phyloP scores from a whole-genome alignment of 1,284 basidiomycete genomes.

The Ceratobasidium sp. region DNA sequence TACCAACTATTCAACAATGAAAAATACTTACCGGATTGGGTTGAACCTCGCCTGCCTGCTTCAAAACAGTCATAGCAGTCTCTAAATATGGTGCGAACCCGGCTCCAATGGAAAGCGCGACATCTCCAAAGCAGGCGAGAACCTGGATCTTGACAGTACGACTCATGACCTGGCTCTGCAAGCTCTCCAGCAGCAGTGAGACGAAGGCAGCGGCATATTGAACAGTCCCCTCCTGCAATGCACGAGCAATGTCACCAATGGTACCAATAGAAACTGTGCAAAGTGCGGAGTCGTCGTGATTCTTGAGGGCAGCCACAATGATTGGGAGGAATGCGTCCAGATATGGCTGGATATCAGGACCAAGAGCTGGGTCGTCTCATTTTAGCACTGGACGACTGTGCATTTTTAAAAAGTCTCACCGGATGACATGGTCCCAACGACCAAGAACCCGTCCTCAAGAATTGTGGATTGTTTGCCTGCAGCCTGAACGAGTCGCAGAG shows the following conservation, averaged over 20 bases:
- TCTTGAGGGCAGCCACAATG: constrained; percentile 88
- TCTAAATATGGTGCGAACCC: constrained; percentile 89
- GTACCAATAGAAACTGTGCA: constrained; percentile 96
- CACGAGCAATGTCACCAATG: constrained; percentile 94
- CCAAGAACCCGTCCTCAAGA: constrained; percentile 96
- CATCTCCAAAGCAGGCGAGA: constrained; percentile 94
- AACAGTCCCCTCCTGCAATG: constrained; percentile 82
- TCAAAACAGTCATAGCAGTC: constrained; percentile 89
- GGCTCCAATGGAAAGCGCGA: constrained; percentile 90
- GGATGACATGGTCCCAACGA: constrained; percentile 87
- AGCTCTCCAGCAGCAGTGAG: constrained; percentile 88
- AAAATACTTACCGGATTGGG: constrained; percentile 75
- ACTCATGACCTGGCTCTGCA: constrained; percentile 90
- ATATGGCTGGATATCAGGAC: constrained; percentile 86
- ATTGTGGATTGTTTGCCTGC: constrained; percentile 93
- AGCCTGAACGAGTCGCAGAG: constrained; percentile 85
- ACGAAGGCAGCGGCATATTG: constrained; percentile 90
- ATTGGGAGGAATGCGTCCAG: constrained; percentile 89
- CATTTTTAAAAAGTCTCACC: constrained; percentile 56
- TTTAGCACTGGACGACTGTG: constrained; percentile 23
- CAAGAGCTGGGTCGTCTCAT: constrained; percentile 65
- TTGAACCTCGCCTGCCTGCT: constrained; percentile 87
- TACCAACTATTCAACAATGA: constrained; percentile 41
- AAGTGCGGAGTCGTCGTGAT: constrained; percentile 94
- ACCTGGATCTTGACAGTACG: constrained; percentile 97